Evolutionary conservation across 371 early-diverging fungal species (phyloP).

Genomic region (Funneliformis caledonium): DNA sequence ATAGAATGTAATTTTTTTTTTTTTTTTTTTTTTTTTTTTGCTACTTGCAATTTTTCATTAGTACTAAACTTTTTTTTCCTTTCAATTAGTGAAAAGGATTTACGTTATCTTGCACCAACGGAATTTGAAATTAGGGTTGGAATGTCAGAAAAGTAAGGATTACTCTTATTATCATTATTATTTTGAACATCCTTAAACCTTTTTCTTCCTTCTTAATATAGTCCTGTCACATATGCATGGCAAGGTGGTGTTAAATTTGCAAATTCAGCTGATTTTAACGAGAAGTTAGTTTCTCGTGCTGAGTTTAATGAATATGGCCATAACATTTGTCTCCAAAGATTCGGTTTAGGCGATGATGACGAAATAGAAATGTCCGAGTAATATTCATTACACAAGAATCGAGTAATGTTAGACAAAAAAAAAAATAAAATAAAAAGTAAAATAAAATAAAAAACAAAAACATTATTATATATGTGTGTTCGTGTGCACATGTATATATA

Average conservation of each 20-base stretch:
- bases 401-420: background rate
- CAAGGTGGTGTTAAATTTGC: conserved; percentile 34
- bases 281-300: conserved; percentile 28
- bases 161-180: background rate
- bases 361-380: conserved; percentile 9
- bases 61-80: background rate
- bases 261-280: conserved; percentile 7
- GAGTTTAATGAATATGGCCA: conserved; percentile 37
- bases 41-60: background rate
- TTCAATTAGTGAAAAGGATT: conserved; percentile 56
- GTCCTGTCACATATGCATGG: conserved; percentile 40
- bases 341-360: conserved; percentile 27
- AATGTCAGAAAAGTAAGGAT: conserved; percentile 64
- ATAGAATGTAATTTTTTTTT: conserved; percentile 59
- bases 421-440: background rate
- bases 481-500: too few relatives aligned
- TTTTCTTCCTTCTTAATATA: background rate
- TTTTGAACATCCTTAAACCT: background rate
- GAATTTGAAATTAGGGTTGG: conserved; percentile 69
- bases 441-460: background rate
- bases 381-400: background rate
- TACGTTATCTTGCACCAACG: conserved; percentile 65
- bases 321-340: conserved; percentile 36
- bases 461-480: background rate
- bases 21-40: background rate